Base-by-base conservation (phyloP, 306 rosid species). In the Mimosa bimucronata region DNA sequence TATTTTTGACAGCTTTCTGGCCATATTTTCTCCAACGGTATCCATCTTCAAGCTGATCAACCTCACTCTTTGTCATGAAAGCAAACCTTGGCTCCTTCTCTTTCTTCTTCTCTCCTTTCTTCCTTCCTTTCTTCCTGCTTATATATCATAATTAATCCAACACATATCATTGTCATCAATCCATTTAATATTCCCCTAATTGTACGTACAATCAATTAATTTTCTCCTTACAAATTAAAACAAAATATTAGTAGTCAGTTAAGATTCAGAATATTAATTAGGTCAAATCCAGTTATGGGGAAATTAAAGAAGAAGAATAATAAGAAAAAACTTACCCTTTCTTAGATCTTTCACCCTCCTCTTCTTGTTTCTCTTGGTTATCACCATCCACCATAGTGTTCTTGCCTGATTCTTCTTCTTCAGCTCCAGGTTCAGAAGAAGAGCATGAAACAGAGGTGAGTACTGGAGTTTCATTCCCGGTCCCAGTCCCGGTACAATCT, bases 11-110 rank as follows among this genome's bases (percentile, higher is more conserved):
- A 61, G 97, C 97, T 68, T 92, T 92, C 30, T 92, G 97, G 31
- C 97, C 97, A 81, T 92, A 92, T 84, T 92, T 92, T 79, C 97
- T 92, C 97, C 97, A 92, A 80, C 97, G 82, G 31, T 92, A 92
- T 19, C 97, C 97, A 79, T 92, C 97, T 89, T 92, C 97, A 12
- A 92, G 89, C 46, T 92, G 97, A 86, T 92, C 97, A 74, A 92
- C 96, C 85, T 92, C 97, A 81, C 97, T 92, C 88, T 91, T 92
- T 9, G 97, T 92, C 91, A 91, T 88, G 90, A 92, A 92, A 0
- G 97, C 91, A 87, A 92, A 90, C 66, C 96, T 81, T 28, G 97
- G 96, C 62, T 89, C 94, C 81, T 77, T 92, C 66, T 89, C 79
- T 77, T 88, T 90, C 77, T 91, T 91, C 90, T 92, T 92, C 86